Base-by-base conservation (phyloP, 1,284 basidiomycete genomes). In the Pseudozyma pruni region DNA sequence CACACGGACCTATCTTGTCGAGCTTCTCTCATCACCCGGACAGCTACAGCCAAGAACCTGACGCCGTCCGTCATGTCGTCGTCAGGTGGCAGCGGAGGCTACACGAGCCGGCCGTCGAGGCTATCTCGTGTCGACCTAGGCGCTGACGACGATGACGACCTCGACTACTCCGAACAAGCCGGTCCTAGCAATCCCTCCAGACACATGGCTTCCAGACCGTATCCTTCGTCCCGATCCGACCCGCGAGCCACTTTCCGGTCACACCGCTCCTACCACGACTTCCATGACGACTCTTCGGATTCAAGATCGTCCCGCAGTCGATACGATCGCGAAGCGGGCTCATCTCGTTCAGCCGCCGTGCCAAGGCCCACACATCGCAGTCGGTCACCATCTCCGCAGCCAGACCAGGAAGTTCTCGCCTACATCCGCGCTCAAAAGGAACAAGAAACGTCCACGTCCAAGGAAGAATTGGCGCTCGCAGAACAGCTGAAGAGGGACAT, bases 401-500 rank as follows among this genome's bases (percentile, higher is more conserved):
- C 62, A 20, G 68, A 71, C 50, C 22, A 47, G 34, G 61, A 61
- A 20, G 53, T 71, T 14, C 58, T 66, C 29, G 68, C 62, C 39
- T 71, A 61, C 55, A 51, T 71, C 45, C 53, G 50, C 22, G 38
- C 61, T 0, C 68, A 66, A 27, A 50, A 41, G 40, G n/a, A 56
- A 20, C 44, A 53, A 16, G 22, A 44, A 19, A 11, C 37, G 6
- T 22, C 49, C 9, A 34, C 49, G 5, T 22, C 52, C 14, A 16
- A 29, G 5, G 10, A 33, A 8, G 53, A 71, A n/a, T 43, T 40
- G 4, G 46, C 43, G 9, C 58, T 59, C 1, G 63, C 57, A 8
- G 63, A 72, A 20, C 53, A 58, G 29, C 52, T 67, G 33, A 72
- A 72, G 38, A 38, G 39, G 33, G 63, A 62, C 11, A 61, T 57